A percentile compares a stretch with the other conserved stretches of the same genome.
phyloP scores from a whole-genome alignment of 345 rosid genomes.

The Acer yangbiense region DNA sequence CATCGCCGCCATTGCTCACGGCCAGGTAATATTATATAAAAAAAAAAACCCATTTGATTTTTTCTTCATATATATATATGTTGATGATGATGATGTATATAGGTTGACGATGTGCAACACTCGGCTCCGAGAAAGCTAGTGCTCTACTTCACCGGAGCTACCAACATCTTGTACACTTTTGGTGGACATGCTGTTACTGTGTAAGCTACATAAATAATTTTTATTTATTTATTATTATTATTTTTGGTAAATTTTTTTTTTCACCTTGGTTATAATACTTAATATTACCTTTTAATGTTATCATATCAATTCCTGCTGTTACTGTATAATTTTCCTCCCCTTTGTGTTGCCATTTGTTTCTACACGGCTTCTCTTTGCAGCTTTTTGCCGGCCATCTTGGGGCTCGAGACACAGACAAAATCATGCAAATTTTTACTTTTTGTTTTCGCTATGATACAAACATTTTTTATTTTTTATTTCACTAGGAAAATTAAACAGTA shows the following conservation, averaged over 20 bases:
- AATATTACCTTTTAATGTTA: background rate
- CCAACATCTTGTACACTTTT: slow-evolving; percentile 93
- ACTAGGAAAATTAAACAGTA: slow-evolving; percentile 25
- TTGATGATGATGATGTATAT: background rate
- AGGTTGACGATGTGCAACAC: slow-evolving; percentile 73
- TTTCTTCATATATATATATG: background rate
- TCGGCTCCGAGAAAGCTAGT: slow-evolving; percentile 79
- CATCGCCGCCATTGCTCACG: slow-evolving; percentile 76
- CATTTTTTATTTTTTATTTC: slow-evolving; percentile 11
- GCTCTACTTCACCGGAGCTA: slow-evolving; percentile 98
- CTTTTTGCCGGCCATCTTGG: slow-evolving; percentile 74
- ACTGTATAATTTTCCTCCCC: background rate
- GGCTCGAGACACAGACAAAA: slow-evolving; percentile 51
- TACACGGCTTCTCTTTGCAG: slow-evolving; percentile 81
- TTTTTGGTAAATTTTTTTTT: too few species aligned
- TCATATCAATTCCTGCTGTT: background rate
- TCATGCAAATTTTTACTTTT: slow-evolving; percentile 31
- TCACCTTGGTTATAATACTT: too few species aligned
- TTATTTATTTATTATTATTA: too few species aligned
- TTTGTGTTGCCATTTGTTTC: slow-evolving; percentile 32
- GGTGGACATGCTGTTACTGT: slow-evolving; percentile 99
- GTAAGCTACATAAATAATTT: slow-evolving; percentile 42
- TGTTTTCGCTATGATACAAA: slow-evolving; percentile 12
- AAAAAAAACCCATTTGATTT: background rate
- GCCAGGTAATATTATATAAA: slow-evolving; percentile 55